Evolutionary conservation across 176 grass and related monocot species (phyloP).

Genomic region (Eleusine coracana): DNA sequence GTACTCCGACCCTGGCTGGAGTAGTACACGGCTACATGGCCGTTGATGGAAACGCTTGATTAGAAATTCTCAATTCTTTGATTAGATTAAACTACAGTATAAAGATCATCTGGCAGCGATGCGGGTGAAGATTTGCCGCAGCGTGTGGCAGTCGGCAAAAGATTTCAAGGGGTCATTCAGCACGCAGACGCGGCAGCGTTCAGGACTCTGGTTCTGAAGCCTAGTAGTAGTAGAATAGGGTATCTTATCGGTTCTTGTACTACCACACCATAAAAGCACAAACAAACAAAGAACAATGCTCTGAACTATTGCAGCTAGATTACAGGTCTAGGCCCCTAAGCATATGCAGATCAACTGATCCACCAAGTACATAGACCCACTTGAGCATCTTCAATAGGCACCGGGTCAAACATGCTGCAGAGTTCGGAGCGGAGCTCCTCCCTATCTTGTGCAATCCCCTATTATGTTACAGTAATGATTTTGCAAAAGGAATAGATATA

Average conservation of each 20-base stretch:
- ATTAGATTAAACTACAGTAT: background rate
- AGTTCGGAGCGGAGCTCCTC: no score
- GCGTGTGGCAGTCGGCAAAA: background rate
- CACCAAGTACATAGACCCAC: no score
- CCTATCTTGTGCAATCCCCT: no score
- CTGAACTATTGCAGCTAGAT: background rate
- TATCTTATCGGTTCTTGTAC: background rate
- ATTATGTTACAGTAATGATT: no score
- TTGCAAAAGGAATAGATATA: no score
- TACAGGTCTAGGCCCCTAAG: background rate
- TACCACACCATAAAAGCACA: conserved; percentile 31
- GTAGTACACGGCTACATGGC: background rate
- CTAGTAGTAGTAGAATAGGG: no score
- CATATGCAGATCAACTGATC: background rate
- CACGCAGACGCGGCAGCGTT: background rate
- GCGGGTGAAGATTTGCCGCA: background rate
- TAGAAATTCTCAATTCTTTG: background rate
- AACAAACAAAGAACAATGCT: conserved; percentile 14
- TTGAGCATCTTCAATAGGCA: background rate
- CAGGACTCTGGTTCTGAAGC: background rate
- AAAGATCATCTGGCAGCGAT: background rate
- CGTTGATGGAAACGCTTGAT: background rate
- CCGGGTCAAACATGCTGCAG: no score
- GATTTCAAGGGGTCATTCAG: background rate
- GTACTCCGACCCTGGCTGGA: background rate